Conservation (phyloP, 164 flowering plant species). For the Nymphaea thermarum region DNA sequence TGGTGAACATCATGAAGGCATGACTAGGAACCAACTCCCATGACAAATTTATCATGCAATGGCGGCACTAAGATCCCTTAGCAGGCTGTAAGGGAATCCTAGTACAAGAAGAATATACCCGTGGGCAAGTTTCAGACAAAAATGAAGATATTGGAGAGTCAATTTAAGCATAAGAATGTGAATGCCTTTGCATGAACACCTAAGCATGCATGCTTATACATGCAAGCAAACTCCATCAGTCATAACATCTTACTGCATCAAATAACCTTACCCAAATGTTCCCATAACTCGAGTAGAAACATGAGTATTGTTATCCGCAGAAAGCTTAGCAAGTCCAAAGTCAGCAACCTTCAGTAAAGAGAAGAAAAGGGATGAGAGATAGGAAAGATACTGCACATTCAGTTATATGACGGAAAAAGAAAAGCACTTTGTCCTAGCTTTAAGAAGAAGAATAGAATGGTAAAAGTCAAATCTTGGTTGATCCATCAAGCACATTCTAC, state of each 20-base stretch:
- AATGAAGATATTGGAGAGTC: too few relatives aligned
- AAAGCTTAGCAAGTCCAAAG: constrained; percentile 78
- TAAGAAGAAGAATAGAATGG: too few relatives aligned
- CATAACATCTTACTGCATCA: neutral
- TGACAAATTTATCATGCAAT: too few relatives aligned
- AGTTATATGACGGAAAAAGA: too few relatives aligned
- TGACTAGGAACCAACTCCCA: neutral
- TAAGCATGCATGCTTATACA: neutral
- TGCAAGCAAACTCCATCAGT: neutral
- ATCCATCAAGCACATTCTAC: too few relatives aligned
- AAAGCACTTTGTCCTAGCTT: too few relatives aligned
- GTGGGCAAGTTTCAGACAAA: too few relatives aligned
- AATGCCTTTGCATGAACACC: neutral
- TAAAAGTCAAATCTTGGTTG: too few relatives aligned
- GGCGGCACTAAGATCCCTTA: too few relatives aligned
- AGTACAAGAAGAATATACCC: too few relatives aligned
- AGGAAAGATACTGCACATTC: neutral
- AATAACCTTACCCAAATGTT: constrained; percentile 63
- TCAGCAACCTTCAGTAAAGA: constrained; percentile 58
- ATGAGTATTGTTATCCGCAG: constrained; percentile 54
- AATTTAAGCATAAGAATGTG: neutral
- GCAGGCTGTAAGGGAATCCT: too few relatives aligned
- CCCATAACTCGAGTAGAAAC: constrained; percentile 94
- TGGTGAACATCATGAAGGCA: neutral
- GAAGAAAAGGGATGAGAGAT: neutral